Evolutionary conservation across 83 land plant species (phyloP), one percentile per base, ranked within the genome.

Genomic region (Diphasiastrum complanatum): DNA sequence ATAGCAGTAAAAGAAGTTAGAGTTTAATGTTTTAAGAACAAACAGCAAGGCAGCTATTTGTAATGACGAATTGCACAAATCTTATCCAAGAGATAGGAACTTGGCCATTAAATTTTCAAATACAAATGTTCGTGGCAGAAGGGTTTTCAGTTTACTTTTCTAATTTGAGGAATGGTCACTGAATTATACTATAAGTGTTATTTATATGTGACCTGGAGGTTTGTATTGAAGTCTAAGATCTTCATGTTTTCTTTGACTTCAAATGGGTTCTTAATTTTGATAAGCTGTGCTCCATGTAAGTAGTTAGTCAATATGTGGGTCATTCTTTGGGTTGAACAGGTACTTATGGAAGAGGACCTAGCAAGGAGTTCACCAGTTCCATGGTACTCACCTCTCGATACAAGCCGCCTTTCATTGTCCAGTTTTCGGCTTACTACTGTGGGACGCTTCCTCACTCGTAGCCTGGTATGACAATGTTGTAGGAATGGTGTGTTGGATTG

Each of bases 331-430:
- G 30, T n/a, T 53, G 27, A 49, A 2, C 68, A 92, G 98, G 83
- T 93, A 19, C 35, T 89, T 4, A 79, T 82, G 83, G 99, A 84
- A 61, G 82, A 86, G 64, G 97, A 95, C 77, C 72, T 95, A 62
- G 85, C 92, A 50, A 36, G 4, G 4, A 75, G 68, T 27, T 85
- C 97, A 20, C 89, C 87, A 49, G 33, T 95, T 10, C 83, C 99
- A 1, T 95, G 99, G 99, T 95, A 86, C 67, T 64, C 75, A 67
- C 99, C 99, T 8, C 47, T 95, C 47, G 99, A 95, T 69, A 67
- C 71, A 50, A 75, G 73, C 58, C 83, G 69, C 14, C 61, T 89
- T 40, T 95, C 99, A 11, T 29, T 89, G 18, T 75, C 78, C 48
- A 80, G 93, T 64, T 83, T 95, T 67, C 89, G 92, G 27, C 71